Conservation (phyloP, 768 basidiomycete genomes). For the Lentinus brumalis region DNA sequence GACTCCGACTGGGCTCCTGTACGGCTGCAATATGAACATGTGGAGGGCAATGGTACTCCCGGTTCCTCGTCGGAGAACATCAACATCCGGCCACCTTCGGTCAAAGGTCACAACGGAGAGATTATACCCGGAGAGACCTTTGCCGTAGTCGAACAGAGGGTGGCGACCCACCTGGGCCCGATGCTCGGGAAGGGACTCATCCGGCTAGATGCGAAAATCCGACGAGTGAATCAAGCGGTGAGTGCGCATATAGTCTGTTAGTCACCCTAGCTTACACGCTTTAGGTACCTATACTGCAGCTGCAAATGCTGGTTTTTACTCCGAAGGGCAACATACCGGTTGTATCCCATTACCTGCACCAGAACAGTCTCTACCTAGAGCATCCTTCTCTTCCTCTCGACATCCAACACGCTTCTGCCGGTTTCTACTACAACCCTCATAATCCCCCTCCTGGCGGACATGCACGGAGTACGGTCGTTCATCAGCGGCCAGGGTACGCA, state of each 20-base stretch:
- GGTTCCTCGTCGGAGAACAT: slow-evolving; percentile 63
- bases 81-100: slow-evolving; percentile 69
- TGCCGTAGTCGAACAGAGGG: slow-evolving; percentile 85
- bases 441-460: slow-evolving; percentile 75
- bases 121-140: slow-evolving; percentile 64
- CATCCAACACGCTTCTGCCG: slow-evolving; percentile 50
- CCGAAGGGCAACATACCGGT: slow-evolving; percentile 90
- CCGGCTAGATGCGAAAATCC: slow-evolving; percentile 75
- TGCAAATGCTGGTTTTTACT: slow-evolving; percentile 89
- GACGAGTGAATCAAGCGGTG: slow-evolving; percentile 65
- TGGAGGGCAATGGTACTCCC: slow-evolving; percentile 45
- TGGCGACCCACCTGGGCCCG: slow-evolving; percentile 75
- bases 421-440: slow-evolving; percentile 89
- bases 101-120: slow-evolving; percentile 55
- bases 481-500: slow-evolving; percentile 43
- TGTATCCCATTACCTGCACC: slow-evolving; percentile 75
- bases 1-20: slow-evolving; percentile 71
- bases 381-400: slow-evolving; percentile 77
- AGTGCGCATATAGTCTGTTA: slow-evolving; percentile 29
- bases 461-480: slow-evolving; percentile 39
- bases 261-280: slow-evolving; percentile 13
- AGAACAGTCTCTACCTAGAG: slow-evolving; percentile 70
- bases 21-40: slow-evolving; percentile 71
- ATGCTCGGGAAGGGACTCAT: slow-evolving; percentile 86
- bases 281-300: slow-evolving; percentile 79